Evolutionary conservation across 306 rosid genomes (phyloP), one percentile per base, ranked within the genome.

Genomic region (Rosa rugosa): DNA sequence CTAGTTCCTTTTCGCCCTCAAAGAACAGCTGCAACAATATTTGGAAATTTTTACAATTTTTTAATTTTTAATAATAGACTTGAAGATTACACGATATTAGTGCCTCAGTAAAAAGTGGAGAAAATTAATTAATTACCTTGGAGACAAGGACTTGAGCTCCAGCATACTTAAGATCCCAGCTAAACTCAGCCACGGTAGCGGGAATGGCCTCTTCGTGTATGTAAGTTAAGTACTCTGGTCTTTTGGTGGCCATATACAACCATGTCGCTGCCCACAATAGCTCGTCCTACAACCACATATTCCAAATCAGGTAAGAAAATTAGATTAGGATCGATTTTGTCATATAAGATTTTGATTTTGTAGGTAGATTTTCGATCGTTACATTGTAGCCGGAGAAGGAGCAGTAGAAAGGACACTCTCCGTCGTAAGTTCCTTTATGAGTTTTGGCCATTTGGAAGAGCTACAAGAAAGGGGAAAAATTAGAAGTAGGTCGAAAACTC

Each of bases 331-430:
- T 34, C 14, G 44, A 6, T 64, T 60, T 4, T 63, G 41, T 11
- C 4, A 8, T 31, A 63, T 63, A 14, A 63, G 20, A 25, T 31
- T 25, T 63, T 27, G 20, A 0, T 57, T 22, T 11, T 1, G 8
- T 25, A 62, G 64, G 12, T 10, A 59, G 42, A 17, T 64, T 27
- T 0, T 8, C 34, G 22, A 14, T 13, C 5, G 44, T 83, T 86
- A 92, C 98, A 82, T 91, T 84, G 31, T 56, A 95, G 82, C 99
- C 99, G 0, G 99, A 92, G 79, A 23, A 91, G 16, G 99, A 95
- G 91, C 99, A 95, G 77, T 95, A 92, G 90, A 95, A 95, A 56
- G 98, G 99, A 49, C 99, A 95, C 76, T 90, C 98, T 87, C 99
- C 99, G 54, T 95, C 98, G 51, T 72, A 95, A 34, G 91, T 87